phyloP scores from a whole-genome alignment of 2,329 filamentous ascomycete genomes.

The Penicillium digitatum region DNA sequence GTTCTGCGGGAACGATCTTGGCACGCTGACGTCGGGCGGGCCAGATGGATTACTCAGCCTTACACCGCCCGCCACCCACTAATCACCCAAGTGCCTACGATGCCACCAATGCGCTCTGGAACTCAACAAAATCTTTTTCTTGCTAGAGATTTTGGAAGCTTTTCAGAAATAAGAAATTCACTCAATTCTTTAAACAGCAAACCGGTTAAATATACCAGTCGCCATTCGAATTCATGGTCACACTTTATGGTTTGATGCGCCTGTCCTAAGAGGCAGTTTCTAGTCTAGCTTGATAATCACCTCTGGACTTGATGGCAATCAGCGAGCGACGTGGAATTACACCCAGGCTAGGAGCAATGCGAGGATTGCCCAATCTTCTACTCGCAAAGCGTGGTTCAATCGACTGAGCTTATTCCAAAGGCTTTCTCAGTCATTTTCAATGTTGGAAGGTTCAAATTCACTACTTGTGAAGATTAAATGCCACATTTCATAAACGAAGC shows the following conservation, averaged over 20 bases:
- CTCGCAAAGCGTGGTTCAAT: neutral
- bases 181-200: neutral
- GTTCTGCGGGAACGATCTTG: neutral
- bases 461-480: fast-evolving
- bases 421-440: neutral
- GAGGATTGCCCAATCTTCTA: neutral
- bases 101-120: neutral
- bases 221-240: neutral
- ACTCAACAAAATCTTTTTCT: neutral
- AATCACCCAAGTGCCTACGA: too few species aligned
- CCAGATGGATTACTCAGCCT: neutral
- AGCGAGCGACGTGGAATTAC: neutral
- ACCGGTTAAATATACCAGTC: neutral
- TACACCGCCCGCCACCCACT: neutral
- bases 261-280: neutral
- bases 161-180: too few species aligned
- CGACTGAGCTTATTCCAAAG: neutral
- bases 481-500: too few species aligned
- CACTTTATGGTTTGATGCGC: neutral
- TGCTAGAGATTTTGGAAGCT: neutral
- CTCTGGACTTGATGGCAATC: neutral
- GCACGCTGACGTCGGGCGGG: neutral
- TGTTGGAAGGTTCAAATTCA: neutral
- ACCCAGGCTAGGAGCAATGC: neutral
- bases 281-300: too few species aligned